Base-by-base conservation (phyloP, 75 land plant genomes). In the Selaginella moellendorffii region DNA sequence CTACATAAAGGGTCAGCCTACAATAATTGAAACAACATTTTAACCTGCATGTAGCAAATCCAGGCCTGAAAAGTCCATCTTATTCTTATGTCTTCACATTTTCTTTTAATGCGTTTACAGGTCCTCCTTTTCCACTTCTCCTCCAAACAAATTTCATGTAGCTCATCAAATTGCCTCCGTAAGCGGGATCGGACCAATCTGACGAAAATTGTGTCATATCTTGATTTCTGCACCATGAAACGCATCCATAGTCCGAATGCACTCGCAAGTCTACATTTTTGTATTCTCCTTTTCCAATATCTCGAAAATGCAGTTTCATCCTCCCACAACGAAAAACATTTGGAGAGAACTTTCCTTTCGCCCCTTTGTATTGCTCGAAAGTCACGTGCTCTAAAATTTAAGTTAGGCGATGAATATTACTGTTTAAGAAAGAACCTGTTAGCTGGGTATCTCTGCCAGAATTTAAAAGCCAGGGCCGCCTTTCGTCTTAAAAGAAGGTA, bases 11-110 rank as follows among this genome's bases (percentile, higher is more conserved):
- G 10, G 5, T 5, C 14, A 36, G 5, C 14, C 5, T 14, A 36
- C 14, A 36, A 36, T 5, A 5, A 36, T 36, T 14, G 14, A 36
- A 36, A 5, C 46, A 36, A 36, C 46, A 36, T 36, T 5, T 5
- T 36, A 36, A 74, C 76, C 72, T 74, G 72, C 76, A 74, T 74
- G 52, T 66, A 74, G 12, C 53, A 42, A 19, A 74, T 30, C 76
- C 76, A 74, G 18, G 61, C 71, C 36, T 64, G 66, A 58, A 74
- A 74, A 24, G 60, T 61, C 26, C 26, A 26, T 1, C 30, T 64
- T 14, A 74, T 0, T 14, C 51, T 63, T 21, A 53, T 19, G 25
- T 30, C 20, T 0, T 18, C 5, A 2, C 24, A 22, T 64, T 74
- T 74, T 29, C 0, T 22, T 52, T 60, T 14, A 19, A 54, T 29